Base-by-base conservation (phyloP, 108 stramenopile species). In the Skeletonema costatum region DNA sequence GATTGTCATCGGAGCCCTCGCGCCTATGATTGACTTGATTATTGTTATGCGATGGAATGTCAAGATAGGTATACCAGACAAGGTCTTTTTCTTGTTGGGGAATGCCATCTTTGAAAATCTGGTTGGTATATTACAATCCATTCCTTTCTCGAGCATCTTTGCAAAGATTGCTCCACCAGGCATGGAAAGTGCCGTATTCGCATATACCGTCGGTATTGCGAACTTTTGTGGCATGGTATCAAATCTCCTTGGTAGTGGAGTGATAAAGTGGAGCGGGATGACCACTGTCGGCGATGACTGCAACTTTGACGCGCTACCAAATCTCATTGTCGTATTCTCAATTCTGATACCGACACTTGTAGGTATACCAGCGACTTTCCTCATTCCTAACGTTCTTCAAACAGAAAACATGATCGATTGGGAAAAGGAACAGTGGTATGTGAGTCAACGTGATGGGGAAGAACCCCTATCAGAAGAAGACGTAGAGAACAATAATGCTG, bases 171-270 rank as follows among this genome's bases (percentile, higher is more conserved):
- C 73, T 14, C 76, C 76, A 2, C 75, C 75, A 19, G 82, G 82
- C 16, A 83, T 83, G 82, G 82, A 83, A 65, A 68, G 66, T 19
- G 82, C 82, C n/a, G 77, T 83, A 32, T 83, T 83, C 62, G 77
- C 82, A 39, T 83, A 80, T 50, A 74, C 73, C 32, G 82, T 83
- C 14, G 82, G 82, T 11, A 83, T 83, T 46, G 59, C 64, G 12
- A 83, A 83, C 46, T 83, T 83, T 53, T 61, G 72, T n/a, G 39
- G 46, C n/a, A 83, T 83, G 78, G 41, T 83, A 9, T 66, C 66
- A 31, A 72, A 62, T 21, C 82, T 83, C 19, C 62, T 83, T 17
- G 82, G 82, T 25, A 79, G 78, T 33, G 82, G 78, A 3, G 77
- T 83, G 12, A 79, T 83, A 32, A 60, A 75, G 36, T 83, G 78